These are phyloP conservation scores for Zymoseptoria brevis DNA, from an alignment of 2,329 filamentous ascomycete genomes.

Conservation along the genomic window DNA sequence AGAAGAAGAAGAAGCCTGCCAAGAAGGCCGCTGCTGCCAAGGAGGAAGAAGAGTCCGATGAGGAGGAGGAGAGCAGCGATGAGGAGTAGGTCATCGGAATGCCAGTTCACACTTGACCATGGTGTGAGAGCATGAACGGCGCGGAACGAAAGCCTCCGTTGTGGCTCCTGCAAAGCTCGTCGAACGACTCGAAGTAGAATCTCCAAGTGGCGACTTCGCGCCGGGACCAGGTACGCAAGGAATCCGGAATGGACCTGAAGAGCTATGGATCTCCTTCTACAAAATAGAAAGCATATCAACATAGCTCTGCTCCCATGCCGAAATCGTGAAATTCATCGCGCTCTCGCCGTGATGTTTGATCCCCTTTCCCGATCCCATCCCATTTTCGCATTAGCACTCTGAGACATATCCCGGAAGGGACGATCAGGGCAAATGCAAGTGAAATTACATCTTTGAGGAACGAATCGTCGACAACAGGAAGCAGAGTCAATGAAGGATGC, in stretches of 20 bases:
- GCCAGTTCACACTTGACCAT: neutral
- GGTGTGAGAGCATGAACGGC: neutral
- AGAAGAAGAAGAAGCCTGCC: slow-evolving; percentile 77
- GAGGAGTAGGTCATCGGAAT: slow-evolving; percentile 10
- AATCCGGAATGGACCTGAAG: neutral
- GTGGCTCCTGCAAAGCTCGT: neutral
- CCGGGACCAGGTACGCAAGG: neutral
- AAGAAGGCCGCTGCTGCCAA: slow-evolving; percentile 37
- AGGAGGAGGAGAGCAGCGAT: slow-evolving; percentile 22
- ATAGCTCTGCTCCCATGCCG: neutral
- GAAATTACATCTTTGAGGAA: neutral
- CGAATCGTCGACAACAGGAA: neutral
- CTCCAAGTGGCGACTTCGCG: neutral
- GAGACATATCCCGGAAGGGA: neutral
- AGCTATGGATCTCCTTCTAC: neutral
- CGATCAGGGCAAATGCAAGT: neutral
- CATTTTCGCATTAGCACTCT: neutral
- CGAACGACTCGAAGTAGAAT: neutral
- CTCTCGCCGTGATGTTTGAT: neutral
- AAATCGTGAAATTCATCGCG: neutral
- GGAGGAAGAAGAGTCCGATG: slow-evolving; percentile 25
- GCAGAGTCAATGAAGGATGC: neutral
- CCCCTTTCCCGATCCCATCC: neutral
- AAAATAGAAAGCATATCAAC: neutral
- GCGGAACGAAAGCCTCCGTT: neutral